Percentiles rank a stretch among this genome's conserved stretches.
Evolutionary conservation across 176 grass and related monocot genomes (phyloP).

Genomic region (Luzula sylvatica): DNA sequence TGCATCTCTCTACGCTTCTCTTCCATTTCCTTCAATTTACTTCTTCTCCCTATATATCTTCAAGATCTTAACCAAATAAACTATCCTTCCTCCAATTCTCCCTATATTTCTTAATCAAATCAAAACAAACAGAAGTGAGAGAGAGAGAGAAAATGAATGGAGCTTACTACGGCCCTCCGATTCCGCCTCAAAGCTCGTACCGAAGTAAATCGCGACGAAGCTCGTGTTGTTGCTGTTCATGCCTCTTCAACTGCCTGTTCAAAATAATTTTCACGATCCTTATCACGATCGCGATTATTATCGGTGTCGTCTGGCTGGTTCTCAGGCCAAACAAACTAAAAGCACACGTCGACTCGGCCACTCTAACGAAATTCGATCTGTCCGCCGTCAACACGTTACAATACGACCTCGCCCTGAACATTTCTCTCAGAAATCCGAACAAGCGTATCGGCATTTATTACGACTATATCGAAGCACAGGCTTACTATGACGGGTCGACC

Average conservation of each 20-base stretch:
- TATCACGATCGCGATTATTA: slow-evolving; percentile 21
- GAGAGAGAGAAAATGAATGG: slow-evolving; percentile 24
- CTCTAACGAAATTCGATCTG: slow-evolving; percentile 45
- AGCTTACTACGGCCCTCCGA: slow-evolving; percentile 43
- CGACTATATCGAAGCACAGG: slow-evolving; percentile 28
- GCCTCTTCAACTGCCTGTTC: slow-evolving; percentile 11
- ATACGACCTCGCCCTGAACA: slow-evolving; percentile 45
- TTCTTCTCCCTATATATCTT: slow-evolving; percentile 23
- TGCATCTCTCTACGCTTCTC: not conserved
- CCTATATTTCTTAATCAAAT: too few relatives aligned
- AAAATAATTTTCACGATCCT: slow-evolving; percentile 17
- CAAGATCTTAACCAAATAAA: not conserved
- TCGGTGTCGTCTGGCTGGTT: slow-evolving; percentile 44
- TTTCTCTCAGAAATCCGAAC: slow-evolving; percentile 49
- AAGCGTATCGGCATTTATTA: slow-evolving; percentile 31
- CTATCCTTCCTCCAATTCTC: not conserved
- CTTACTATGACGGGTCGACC: slow-evolving; percentile 34
- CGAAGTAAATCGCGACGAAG: not conserved
- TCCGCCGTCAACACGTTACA: not conserved
- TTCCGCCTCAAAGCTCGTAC: slow-evolving; percentile 29
- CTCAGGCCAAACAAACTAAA: slow-evolving; percentile 27
- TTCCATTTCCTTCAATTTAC: not conserved
- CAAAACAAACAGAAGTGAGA: too few relatives aligned
- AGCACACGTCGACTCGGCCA: slow-evolving; percentile 34
- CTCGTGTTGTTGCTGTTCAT: slow-evolving; percentile 7